A percentile compares a stretch with the other conserved stretches of the same genome.
Conservation (phyloP, 1,284 basidiomycete genomes). For the Apiotrichum gracile region DNA sequence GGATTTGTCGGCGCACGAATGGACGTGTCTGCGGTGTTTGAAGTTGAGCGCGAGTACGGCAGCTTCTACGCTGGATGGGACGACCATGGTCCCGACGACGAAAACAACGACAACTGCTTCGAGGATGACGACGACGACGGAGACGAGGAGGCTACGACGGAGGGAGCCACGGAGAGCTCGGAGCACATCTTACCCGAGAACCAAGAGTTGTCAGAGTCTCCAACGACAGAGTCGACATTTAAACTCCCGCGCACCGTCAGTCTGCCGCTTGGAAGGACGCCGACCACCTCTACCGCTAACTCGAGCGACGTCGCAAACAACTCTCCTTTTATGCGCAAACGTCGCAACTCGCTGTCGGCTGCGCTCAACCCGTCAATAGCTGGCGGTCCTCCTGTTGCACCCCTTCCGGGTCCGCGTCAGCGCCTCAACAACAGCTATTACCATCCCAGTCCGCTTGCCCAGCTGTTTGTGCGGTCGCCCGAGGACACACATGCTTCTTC, state of each 20-base stretch:
- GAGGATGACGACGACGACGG: slow-evolving; percentile 25
- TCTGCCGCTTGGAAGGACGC: background rate
- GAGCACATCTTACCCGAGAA: background rate
- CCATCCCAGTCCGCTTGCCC: slow-evolving; percentile 44
- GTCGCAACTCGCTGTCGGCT: slow-evolving; percentile 21
- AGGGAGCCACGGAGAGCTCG: background rate
- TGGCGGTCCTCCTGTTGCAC: background rate
- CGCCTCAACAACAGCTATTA: slow-evolving; percentile 32
- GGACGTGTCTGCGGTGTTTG: slow-evolving; percentile 76
- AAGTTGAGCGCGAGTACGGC: slow-evolving; percentile 64
- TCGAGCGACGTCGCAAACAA: background rate
- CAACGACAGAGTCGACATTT: slow-evolving; percentile 4
- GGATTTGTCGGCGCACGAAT: slow-evolving; percentile 62
- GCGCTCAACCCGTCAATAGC: background rate
- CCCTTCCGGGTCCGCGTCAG: slow-evolving; percentile 5
- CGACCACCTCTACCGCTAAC: background rate
- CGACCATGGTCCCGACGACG: slow-evolving; percentile 48
- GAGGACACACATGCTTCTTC: background rate
- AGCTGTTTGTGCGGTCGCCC: slow-evolving; percentile 35
- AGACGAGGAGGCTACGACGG: background rate
- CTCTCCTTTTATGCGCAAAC: slow-evolving; percentile 4
- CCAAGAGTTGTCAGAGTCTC: background rate
- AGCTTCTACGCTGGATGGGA: slow-evolving; percentile 44
- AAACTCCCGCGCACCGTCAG: background rate
- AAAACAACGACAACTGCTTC: slow-evolving; percentile 11